These are phyloP conservation scores for Termitomyces sp. DNA, from an alignment of 768 basidiomycete genomes.

Conservation along the genomic window DNA sequence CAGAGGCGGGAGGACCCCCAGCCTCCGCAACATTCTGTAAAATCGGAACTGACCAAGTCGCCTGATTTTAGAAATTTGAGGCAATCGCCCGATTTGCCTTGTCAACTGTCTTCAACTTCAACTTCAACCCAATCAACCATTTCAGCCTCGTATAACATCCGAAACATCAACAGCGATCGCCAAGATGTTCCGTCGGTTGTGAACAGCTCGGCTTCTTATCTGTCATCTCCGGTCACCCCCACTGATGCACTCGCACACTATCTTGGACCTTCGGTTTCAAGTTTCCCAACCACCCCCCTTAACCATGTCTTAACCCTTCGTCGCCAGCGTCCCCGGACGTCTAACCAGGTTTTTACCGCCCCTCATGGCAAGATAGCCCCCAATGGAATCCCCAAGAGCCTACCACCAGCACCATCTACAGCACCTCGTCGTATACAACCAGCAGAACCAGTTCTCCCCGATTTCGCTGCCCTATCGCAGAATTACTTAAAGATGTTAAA, in stretches of 20 bases:
- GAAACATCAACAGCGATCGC: constrained; percentile 25
- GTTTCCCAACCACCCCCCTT: constrained; percentile 24
- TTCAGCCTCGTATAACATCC: constrained; percentile 35
- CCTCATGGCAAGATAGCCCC: constrained; percentile 67
- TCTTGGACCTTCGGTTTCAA: constrained; percentile 58
- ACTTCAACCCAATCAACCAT: constrained; percentile 40
- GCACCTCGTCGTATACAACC: constrained; percentile 37
- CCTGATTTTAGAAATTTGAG: constrained; percentile 48
- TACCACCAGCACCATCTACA: constrained; percentile 65
- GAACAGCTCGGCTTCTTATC: constrained; percentile 41
- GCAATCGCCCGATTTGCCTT: constrained; percentile 48
- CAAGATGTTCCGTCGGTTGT: constrained; percentile 44
- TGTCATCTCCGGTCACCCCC: constrained; percentile 32
- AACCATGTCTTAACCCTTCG: constrained; percentile 56
- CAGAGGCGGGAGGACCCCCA: not conserved
- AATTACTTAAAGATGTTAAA: constrained; percentile 70
- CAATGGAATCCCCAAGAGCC: constrained; percentile 70
- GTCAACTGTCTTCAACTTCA: constrained; percentile 15
- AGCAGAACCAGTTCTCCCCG: constrained; percentile 25
- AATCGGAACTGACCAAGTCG: constrained; percentile 46
- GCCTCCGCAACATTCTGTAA: constrained; percentile 7
- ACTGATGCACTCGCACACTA: constrained; percentile 30
- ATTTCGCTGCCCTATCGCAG: constrained; percentile 45
- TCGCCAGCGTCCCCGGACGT: constrained; percentile 62
- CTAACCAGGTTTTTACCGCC: constrained; percentile 54